A percentile compares a stretch with the other conserved stretches of the same genome.
phyloP scores from a whole-genome alignment of 805 yeast genomes.

The Phaffomyces thermotolerans region DNA sequence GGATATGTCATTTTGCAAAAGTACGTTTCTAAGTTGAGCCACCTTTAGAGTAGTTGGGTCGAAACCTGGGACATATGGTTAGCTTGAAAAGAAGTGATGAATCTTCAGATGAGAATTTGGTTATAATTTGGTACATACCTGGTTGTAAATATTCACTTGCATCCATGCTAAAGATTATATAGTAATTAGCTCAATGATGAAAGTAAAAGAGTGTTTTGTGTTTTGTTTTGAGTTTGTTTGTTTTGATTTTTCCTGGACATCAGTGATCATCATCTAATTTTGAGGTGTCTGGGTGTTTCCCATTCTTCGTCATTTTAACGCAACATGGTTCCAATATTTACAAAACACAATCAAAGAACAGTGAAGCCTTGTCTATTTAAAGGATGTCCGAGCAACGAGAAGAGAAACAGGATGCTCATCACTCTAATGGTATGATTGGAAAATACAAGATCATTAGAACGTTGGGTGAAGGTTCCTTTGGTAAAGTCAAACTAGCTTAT shows the following conservation, averaged over 20 bases:
- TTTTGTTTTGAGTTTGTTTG: conserved; percentile 1
- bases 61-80: conserved; percentile 37
- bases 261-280: too few relatives aligned
- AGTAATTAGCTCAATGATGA: not conserved
- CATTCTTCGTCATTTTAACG: too few relatives aligned
- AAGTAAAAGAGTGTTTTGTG: not conserved
- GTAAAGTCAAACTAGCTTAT: conserved; percentile 88
- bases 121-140: conserved; percentile 42
- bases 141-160: conserved; percentile 29
- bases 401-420: conserved; percentile 21
- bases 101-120: not conserved
- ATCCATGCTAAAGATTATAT: conserved; percentile 25
- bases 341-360: too few relatives aligned
- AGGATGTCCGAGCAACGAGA: conserved; percentile 19
- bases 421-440: conserved; percentile 56
- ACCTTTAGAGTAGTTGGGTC: conserved; percentile 61
- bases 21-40: conserved; percentile 60
- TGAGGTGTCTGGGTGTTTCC: conserved; percentile 1
- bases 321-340: too few relatives aligned
- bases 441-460: conserved; percentile 90
- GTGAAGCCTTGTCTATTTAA: not conserved
- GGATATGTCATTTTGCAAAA: conserved; percentile 54
- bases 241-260: conserved; percentile 1
- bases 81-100: not conserved
- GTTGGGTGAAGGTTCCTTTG: conserved; percentile 93